A percentile compares a stretch with the other conserved stretches of the same genome.
Evolutionary conservation across 2,329 filamentous ascomycete genomes (phyloP).

Genomic region (Teratosphaeria nubilosa): DNA sequence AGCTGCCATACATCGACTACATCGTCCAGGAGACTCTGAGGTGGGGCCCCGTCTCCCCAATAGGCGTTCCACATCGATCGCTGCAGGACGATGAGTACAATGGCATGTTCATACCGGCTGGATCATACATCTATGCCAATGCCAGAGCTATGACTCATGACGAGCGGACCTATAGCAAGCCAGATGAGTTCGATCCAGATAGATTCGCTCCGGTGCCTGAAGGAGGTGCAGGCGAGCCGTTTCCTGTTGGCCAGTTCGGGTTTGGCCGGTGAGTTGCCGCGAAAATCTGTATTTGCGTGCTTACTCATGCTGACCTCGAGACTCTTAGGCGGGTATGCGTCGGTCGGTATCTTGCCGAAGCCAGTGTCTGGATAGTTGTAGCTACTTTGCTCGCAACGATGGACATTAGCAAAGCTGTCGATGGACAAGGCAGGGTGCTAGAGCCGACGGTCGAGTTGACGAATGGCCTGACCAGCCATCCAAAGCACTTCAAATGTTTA

Average conservation of each 20-base stretch:
- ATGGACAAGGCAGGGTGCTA: slow-evolving; percentile 28
- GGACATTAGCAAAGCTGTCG: slow-evolving; percentile 25
- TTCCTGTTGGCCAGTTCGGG: slow-evolving; percentile 29
- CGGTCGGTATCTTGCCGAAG: slow-evolving; percentile 13
- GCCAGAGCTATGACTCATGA: slow-evolving; percentile 33
- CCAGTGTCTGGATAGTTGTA: slow-evolving; percentile 34
- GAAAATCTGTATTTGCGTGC: background rate
- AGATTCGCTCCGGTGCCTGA: slow-evolving; percentile 29
- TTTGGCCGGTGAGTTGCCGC: background rate
- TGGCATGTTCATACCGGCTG: slow-evolving; percentile 15
- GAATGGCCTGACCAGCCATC: slow-evolving; percentile 6
- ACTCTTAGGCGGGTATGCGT: background rate
- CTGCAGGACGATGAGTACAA: slow-evolving; percentile 13
- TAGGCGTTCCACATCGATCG: slow-evolving; percentile 18
- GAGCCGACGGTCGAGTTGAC: slow-evolving; percentile 18
- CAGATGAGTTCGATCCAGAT: slow-evolving; percentile 38
- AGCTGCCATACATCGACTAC: slow-evolving; percentile 24
- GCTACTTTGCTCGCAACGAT: slow-evolving; percentile 32
- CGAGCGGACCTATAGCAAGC: slow-evolving; percentile 30
- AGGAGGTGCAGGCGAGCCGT: slow-evolving; percentile 34
- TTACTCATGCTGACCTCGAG: background rate
- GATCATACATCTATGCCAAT: slow-evolving; percentile 15
- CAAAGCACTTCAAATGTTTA: slow-evolving; percentile 1
- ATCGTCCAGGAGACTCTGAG: slow-evolving; percentile 27
- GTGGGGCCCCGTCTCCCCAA: slow-evolving; percentile 23